phyloP scores from a whole-genome alignment of 1,284 basidiomycete species.

The Ustilago nuda region DNA sequence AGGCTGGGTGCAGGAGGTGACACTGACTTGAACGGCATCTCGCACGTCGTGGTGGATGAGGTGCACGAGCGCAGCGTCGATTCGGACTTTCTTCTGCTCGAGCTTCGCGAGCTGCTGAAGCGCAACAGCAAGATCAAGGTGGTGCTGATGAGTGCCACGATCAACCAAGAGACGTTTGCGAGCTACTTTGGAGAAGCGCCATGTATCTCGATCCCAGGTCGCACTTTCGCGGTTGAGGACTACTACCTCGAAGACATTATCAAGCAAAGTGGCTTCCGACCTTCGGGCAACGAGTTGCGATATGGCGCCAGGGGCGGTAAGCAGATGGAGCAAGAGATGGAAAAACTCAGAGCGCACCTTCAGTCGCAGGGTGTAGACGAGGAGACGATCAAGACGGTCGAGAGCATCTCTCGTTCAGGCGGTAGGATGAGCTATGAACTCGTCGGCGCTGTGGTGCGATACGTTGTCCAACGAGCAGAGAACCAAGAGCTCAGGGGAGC shows the following conservation, averaged over 20 bases:
- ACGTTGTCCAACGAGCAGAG: slow-evolving; percentile 76
- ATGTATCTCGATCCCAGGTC: slow-evolving; percentile 83
- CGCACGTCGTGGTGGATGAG: slow-evolving; percentile 92
- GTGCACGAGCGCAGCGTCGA: slow-evolving; percentile 92
- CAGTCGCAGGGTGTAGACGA: slow-evolving; percentile 74
- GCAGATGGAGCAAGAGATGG: slow-evolving; percentile 68
- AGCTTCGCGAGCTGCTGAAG: slow-evolving; percentile 80
- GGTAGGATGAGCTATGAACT: slow-evolving; percentile 83
- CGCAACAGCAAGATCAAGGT: slow-evolving; percentile 81
- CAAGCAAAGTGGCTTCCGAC: slow-evolving; percentile 53
- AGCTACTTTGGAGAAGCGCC: slow-evolving; percentile 75
- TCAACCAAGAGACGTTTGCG: slow-evolving; percentile 53
- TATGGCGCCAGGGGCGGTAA: slow-evolving; percentile 55
- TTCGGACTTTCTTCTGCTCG: slow-evolving; percentile 88
- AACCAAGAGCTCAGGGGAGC: slow-evolving; percentile 72
- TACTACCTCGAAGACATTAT: slow-evolving; percentile 66
- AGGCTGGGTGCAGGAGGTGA: slow-evolving; percentile 78
- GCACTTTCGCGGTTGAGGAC: slow-evolving; percentile 66
- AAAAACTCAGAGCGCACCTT: slow-evolving; percentile 73
- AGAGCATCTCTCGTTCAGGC: slow-evolving; percentile 74
- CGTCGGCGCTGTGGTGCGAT: slow-evolving; percentile 76
- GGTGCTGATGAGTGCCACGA: slow-evolving; percentile 71
- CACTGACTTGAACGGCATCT: slow-evolving; percentile 78
- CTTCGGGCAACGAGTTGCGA: slow-evolving; percentile 61
- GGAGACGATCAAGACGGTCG: slow-evolving; percentile 74